Evolutionary conservation across 2,329 filamentous ascomycete species (phyloP).

Genomic region (Fusarium miscanthi): DNA sequence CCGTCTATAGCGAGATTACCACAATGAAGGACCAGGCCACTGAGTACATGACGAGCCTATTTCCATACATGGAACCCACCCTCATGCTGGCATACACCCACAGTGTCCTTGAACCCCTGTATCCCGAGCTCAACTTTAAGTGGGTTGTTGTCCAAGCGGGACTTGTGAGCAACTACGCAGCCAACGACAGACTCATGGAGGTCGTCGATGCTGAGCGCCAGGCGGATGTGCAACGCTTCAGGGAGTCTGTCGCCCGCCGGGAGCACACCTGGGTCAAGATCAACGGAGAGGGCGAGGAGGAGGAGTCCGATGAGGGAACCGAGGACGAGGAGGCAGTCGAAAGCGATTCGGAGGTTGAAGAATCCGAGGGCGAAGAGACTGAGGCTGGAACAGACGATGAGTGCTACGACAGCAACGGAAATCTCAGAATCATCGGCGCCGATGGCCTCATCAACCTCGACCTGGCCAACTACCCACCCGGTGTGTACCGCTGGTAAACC

Average conservation of each 20-base stretch:
- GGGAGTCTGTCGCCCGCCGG: not conserved
- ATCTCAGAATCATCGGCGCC: not conserved
- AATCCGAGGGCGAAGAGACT: too few species aligned
- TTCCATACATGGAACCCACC: not conserved
- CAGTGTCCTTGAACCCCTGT: not conserved
- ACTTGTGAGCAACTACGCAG: not conserved
- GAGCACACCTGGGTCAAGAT: not conserved
- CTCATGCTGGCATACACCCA: not conserved
- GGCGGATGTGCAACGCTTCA: not conserved
- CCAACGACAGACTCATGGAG: not conserved
- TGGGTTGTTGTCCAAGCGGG: not conserved
- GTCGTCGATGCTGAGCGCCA: not conserved
- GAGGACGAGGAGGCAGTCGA: not conserved
- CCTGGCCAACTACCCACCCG: not conserved
- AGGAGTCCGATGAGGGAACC: not conserved
- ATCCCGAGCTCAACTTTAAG: not conserved
- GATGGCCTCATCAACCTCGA: not conserved
- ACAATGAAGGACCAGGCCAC: not conserved
- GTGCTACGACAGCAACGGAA: not conserved
- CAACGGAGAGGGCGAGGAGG: not conserved
- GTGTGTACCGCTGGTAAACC: not conserved
- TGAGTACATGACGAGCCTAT: not conserved
- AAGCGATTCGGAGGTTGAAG: not conserved
- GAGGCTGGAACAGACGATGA: not conserved
- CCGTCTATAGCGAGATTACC: accelerated